Base-by-base conservation (phyloP, 139 green algal genomes). In the Zygnema circumcarinatum region DNA sequence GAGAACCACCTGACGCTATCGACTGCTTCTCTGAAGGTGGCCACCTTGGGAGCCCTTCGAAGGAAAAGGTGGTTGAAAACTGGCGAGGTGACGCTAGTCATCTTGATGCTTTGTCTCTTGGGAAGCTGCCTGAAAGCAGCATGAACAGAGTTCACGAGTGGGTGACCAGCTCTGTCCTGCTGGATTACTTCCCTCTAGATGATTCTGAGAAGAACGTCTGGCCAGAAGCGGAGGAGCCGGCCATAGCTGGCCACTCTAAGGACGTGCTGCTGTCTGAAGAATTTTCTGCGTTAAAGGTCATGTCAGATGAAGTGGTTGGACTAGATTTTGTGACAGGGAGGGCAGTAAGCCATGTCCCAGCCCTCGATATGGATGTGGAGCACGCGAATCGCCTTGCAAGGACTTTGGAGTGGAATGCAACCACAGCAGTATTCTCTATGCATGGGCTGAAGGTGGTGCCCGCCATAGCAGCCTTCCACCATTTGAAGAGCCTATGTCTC, bases 401-500 rank as follows among this genome's bases (percentile, higher is more conserved):
- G 22, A 22, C 29, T 75, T 22, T 88, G 38, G 83, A 88, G 56
- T 38, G 31, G 20, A 36, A 73, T 39, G 83, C 69, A 38, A 38
- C 72, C 1, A 47, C 38, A 36, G 72, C 40, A 62, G 54, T 81
- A 31, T 39, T 88, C 2, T 29, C 22, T 35, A 31, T 21, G n/a
- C 39, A 38, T 29, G 38, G 38, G 1, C 72, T 88, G 40, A 53
- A 74, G 2, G 73, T 88, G 1, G 72, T 83, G 36, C 83, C 83
- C 62, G n/a, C 52, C 1, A 67, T 88, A 38, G 73, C 22, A 36
- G 39, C 11, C 38, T 88, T 88, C 42, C 35, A 33, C 29, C 32
- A 36, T n/a, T 62, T 88, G 36, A 88, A 88, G 83, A 84, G 41
- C n/a, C 83, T 88, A 22, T 75, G 81, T 62, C 83, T 88, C 29